Evolutionary conservation across 305 asterid species (phyloP).

Genomic region (Rubia occidens): DNA sequence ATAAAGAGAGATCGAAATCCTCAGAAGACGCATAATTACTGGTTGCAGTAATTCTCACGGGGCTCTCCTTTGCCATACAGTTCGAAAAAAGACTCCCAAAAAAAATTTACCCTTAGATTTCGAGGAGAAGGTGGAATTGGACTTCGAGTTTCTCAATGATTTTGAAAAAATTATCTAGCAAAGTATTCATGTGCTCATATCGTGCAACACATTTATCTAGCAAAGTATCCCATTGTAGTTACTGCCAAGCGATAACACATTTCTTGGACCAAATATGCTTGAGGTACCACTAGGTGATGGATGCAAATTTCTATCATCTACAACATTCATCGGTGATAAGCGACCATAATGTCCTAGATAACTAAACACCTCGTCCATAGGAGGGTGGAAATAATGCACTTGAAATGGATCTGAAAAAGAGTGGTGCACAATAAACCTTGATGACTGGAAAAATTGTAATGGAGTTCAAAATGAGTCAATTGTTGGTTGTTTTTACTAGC

Average conservation of each 20-base stretch:
- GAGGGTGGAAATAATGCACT: slow-evolving; percentile 56
- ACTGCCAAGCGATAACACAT: slow-evolving; percentile 32
- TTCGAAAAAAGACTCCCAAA: neutral
- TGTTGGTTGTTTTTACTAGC: slow-evolving; percentile 36
- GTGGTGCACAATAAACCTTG: slow-evolving; percentile 49
- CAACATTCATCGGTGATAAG: slow-evolving; percentile 34
- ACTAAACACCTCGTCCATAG: slow-evolving; percentile 43
- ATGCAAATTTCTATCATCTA: slow-evolving; percentile 26
- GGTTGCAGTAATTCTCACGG: slow-evolving; percentile 51
- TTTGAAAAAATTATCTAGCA: too few relatives aligned
- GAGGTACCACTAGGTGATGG: slow-evolving; percentile 25
- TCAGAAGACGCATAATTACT: neutral
- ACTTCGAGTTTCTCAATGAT: too few relatives aligned
- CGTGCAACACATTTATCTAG: too few relatives aligned
- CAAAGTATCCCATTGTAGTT: slow-evolving; percentile 31
- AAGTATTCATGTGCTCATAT: too few relatives aligned
- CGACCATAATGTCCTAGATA: slow-evolving; percentile 42
- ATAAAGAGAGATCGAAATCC: too few relatives aligned
- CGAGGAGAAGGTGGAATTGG: too few relatives aligned
- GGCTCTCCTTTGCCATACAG: slow-evolving; percentile 62
- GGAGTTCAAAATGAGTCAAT: slow-evolving; percentile 35
- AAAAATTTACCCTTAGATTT: too few relatives aligned
- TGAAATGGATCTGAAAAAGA: slow-evolving; percentile 51
- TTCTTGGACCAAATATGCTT: slow-evolving; percentile 41
- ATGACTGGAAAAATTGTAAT: slow-evolving; percentile 54